A percentile compares a stretch with the other conserved stretches of the same genome.
Evolutionary conservation across 495 filamentous ascomycete species (phyloP).

Genomic region (Letharia lupina): DNA sequence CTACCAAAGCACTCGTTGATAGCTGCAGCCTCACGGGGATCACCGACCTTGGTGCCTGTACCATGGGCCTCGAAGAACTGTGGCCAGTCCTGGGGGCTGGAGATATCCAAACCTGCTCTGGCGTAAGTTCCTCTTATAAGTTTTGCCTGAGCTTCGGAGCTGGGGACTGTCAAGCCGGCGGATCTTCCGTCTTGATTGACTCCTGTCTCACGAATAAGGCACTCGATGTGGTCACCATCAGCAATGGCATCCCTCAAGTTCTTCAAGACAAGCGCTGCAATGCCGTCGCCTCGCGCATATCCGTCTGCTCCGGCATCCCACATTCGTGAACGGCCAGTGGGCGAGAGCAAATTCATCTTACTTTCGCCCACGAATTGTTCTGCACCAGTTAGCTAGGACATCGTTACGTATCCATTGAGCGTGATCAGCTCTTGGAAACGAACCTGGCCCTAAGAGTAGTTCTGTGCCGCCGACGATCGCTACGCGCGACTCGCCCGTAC

Average conservation of each 20-base stretch:
- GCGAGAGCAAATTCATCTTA: conserved; percentile 28
- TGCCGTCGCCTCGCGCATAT: conserved; percentile 40
- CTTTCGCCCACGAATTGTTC: too few relatives aligned
- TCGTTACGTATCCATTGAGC: too few relatives aligned
- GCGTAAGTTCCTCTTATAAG: conserved; percentile 36
- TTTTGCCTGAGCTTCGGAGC: conserved; percentile 31
- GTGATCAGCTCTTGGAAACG: too few relatives aligned
- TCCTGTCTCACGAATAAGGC: conserved; percentile 36
- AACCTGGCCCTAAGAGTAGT: conserved; percentile 52
- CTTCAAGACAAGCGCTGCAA: conserved; percentile 37
- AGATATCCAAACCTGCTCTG: conserved; percentile 29
- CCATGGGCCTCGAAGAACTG: conserved; percentile 44
- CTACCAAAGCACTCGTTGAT: conserved; percentile 28
- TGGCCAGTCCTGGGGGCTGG: conserved; percentile 18
- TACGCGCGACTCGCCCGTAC: conserved; percentile 39
- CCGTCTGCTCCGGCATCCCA: conserved; percentile 37
- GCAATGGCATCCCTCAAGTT: conserved; percentile 31
- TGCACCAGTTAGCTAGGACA: too few relatives aligned
- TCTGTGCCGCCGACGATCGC: conserved; percentile 48
- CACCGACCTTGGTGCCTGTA: conserved; percentile 44
- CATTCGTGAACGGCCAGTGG: conserved; percentile 31
- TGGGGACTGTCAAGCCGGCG: conserved; percentile 34
- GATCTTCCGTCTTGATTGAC: conserved; percentile 50
- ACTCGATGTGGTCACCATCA: conserved; percentile 38
- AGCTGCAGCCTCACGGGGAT: conserved; percentile 38